Evolutionary conservation across 805 yeast genomes (phyloP).

Genomic region (Zygosaccharomyces bisporus): DNA sequence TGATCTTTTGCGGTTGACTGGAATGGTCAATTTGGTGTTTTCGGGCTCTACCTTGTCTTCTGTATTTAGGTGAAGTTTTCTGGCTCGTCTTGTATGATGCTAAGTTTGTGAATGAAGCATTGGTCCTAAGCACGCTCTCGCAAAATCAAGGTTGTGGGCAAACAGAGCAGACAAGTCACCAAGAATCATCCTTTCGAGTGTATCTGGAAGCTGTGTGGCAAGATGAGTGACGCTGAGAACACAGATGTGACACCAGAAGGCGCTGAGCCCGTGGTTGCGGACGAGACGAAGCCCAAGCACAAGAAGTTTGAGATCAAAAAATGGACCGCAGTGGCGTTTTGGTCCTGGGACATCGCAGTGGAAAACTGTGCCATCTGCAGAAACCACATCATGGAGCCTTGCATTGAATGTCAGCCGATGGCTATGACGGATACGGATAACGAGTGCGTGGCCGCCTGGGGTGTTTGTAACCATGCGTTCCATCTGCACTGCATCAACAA

Average conservation of each 20-base stretch:
- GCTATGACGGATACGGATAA: constrained; percentile 55
- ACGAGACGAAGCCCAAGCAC: constrained; percentile 37
- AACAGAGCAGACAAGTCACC: background rate
- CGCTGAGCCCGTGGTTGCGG: constrained; percentile 7
- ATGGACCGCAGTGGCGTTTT: constrained; percentile 99
- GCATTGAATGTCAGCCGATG: constrained; percentile 93
- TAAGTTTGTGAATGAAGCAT: background rate
- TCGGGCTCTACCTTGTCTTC: background rate
- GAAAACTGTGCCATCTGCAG: constrained; percentile 98
- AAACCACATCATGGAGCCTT: constrained; percentile 96
- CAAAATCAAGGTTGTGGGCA: too few relatives aligned
- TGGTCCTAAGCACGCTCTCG: too few relatives aligned
- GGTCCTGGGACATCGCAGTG: constrained; percentile 98
- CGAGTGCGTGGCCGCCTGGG: constrained; percentile 96
- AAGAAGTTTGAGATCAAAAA: constrained; percentile 89
- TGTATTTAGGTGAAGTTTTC: background rate
- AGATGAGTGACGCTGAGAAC: constrained; percentile 24
- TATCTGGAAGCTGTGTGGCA: background rate
- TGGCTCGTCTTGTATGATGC: background rate
- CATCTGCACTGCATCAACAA: constrained; percentile 94
- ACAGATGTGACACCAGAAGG: constrained; percentile 28
- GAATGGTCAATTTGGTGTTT: background rate
- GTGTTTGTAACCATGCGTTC: constrained; percentile 96
- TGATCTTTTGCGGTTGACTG: background rate
- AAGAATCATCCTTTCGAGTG: background rate